Evolutionary conservation across 1,284 basidiomycete genomes (phyloP), one percentile per base, ranked within the genome.

Genomic region (Vanrija sp.): DNA sequence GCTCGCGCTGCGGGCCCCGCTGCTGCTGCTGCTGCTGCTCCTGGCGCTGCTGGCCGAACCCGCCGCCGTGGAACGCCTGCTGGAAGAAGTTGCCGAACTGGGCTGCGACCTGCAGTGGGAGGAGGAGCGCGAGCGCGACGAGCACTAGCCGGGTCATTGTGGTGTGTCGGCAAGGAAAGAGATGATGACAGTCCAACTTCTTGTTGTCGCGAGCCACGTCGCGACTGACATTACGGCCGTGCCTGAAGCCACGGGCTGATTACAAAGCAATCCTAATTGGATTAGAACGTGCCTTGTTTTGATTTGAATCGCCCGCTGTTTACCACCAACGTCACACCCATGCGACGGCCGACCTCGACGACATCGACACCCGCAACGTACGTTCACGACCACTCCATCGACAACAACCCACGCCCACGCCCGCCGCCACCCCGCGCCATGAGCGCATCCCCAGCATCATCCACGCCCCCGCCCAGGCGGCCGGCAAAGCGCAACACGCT

Each of bases 71-170:
- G 52, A 71, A 71, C 0, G 62, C 66, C 10, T 65, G 60, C 44
- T 71, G 67, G 59, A 75, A 75, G 60, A 75, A 72, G 47, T 63
- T 57, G 22, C 69, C 72, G 42, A 75, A 75, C 58, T 74, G 71
- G 27, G 65, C 69, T 8, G 54, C 18, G 0, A 50, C 57, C 9
- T 52, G 18, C 0, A 58, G 54, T 9, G 59, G 35, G 27, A 66
- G 48, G 15, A 55, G 12, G 41, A 46, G 38, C 9, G 47, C 38
- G 35, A 49, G 41, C 15, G 41, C 37, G 5, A 49, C 19, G 37
- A 56, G 35, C 42, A 55, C 39, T n/a, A 55, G 24, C 14, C 27
- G 19, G 20, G 31, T 38, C 47, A 47, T 50, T 43, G 38, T 20
- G 15, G 45, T 9, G 31, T n/a, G 27, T 25, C 14, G 23, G 19